Evolutionary conservation across 805 yeast species (phyloP).

Genomic region (Lipomyces yamanashiensis): DNA sequence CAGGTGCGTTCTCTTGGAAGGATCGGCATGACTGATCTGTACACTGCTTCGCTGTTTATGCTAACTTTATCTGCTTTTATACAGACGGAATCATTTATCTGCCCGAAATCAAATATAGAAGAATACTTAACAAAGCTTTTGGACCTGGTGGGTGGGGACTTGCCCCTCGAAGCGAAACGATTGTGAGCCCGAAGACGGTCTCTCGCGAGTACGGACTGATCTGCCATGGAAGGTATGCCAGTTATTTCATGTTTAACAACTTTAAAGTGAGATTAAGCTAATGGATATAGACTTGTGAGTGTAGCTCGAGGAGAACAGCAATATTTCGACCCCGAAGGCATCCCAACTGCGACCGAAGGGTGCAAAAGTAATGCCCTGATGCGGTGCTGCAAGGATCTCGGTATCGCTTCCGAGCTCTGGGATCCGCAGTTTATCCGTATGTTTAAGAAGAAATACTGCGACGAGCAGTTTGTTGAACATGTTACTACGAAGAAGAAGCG

Average conservation of each 20-base stretch:
- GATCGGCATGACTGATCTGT: background rate
- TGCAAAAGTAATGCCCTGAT: conserved; percentile 94
- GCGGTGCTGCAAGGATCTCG: conserved; percentile 97
- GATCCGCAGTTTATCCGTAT: conserved; percentile 85
- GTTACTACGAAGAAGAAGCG: conserved; percentile 79
- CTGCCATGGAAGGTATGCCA: conserved; percentile 68
- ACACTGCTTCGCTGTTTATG: background rate
- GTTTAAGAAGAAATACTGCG: conserved; percentile 70
- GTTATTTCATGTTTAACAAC: background rate
- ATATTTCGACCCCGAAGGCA: conserved; percentile 80
- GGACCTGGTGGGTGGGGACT: conserved; percentile 99
- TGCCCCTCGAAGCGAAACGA: conserved; percentile 87
- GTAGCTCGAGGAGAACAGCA: conserved; percentile 96
- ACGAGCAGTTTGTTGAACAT: conserved; percentile 84
- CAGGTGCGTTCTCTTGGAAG: conserved; percentile 45
- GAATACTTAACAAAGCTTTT: conserved; percentile 85
- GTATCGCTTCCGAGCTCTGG: conserved; percentile 97
- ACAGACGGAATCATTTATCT: conserved; percentile 82
- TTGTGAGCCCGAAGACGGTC: conserved; percentile 71
- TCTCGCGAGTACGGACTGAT: conserved; percentile 90
- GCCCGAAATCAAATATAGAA: conserved; percentile 94
- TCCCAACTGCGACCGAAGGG: conserved; percentile 96
- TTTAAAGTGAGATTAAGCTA: background rate
- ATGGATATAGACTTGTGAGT: conserved; percentile 58
- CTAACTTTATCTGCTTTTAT: conserved; percentile 1